phyloP scores from a whole-genome alignment of 1,284 basidiomycete genomes.

The Trametes polyzona region DNA sequence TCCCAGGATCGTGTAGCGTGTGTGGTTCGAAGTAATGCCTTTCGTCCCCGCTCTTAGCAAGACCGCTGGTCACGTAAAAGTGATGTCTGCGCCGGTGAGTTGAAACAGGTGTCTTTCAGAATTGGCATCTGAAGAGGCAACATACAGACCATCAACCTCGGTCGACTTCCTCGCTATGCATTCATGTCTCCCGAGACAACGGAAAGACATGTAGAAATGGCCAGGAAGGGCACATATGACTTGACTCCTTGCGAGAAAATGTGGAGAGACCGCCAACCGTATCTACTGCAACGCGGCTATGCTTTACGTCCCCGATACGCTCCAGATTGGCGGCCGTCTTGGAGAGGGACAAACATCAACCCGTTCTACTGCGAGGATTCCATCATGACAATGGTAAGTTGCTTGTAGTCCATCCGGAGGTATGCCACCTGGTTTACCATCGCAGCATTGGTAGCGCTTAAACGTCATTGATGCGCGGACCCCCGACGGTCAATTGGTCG shows the following conservation, averaged over 20 bases:
- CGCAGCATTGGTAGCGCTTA: background rate
- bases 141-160: background rate
- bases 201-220: background rate
- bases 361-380: slow-evolving; percentile 16
- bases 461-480: slow-evolving; percentile 29
- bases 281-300: background rate
- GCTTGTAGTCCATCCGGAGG: background rate
- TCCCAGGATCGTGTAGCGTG: too few species aligned
- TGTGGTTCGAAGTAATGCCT: too few species aligned
- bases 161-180: background rate
- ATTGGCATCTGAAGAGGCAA: rapidly evolving
- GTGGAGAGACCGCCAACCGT: background rate
- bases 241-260: background rate
- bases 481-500: slow-evolving; percentile 21
- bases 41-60: too few species aligned
- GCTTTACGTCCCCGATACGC: background rate
- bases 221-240: background rate
- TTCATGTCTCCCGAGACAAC: background rate
- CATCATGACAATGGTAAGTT: slow-evolving; percentile 1
- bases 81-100: background rate
- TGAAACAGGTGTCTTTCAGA: background rate
- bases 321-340: slow-evolving; percentile 4
- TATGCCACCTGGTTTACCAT: background rate
- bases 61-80: too few species aligned
- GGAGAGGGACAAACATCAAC: slow-evolving; percentile 2